phyloP scores from a whole-genome alignment of 176 grass and related monocot species.

The Triticum aestivum region IWGSC_CS_RefSeq_v2.1 NC_057812.1:463995614-463996113 shows the following conservation, averaged over 20 bases:
- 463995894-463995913: background rate
- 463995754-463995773: background rate
- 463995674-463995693: background rate
- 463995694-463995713: background rate
- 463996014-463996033: background rate
- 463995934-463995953: background rate
- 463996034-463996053: background rate
- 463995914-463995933: background rate
- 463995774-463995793: background rate
- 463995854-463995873: background rate
- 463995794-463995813: background rate
- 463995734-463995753: background rate
- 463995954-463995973: background rate
- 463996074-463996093: constrained; percentile 4
- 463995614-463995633: constrained; percentile 14
- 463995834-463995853: background rate
- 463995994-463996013: background rate
- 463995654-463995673: constrained; percentile 42
- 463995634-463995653: constrained; percentile 6
- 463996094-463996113: background rate
- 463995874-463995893: background rate
- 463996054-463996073: constrained; percentile 28
- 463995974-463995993: background rate
- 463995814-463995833: background rate
- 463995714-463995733: background rate